Evolutionary conservation across 768 basidiomycete species (phyloP), one percentile per base, ranked within the genome.

Genomic region (Pluteus cervinus): DNA sequence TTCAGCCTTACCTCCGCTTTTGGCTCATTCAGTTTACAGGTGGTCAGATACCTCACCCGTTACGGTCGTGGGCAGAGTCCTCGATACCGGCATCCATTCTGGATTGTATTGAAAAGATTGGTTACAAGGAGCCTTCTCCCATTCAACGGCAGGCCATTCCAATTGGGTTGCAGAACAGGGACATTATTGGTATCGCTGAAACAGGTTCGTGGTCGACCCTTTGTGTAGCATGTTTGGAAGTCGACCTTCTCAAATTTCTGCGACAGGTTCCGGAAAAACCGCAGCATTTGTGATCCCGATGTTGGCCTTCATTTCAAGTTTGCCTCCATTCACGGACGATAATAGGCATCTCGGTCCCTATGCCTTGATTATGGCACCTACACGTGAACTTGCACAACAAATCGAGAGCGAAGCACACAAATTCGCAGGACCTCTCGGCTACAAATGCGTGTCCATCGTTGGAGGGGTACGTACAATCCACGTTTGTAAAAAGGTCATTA

Each of bases 81-180:
- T 62, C 56, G 12, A 97, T 98, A 31, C 93, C 92, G 7, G 61
- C 71, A 43, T 46, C 68, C 9, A 83, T 99, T 31, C 63, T 94
- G 30, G 81, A 81, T 31, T 79, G 90, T 40, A 88, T 99, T 36
- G 91, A 87, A 21, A 67, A 74, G 51, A 84, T 98, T 60, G 96
- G 96, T 0, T 99, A 99, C 69, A 92, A 89, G 52, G 94, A 98
- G 43, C 96, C 96, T 1, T 89, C 86, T 24, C 81, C 96, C 5
- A 99, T 99, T 56, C 96, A 99, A 60, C 75, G 96, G 24, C 96
- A 98, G 57, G 96, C 96, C 6, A 99, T 99, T 44, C 96, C 96
- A n/a, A 97, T 99, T 42, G 96, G 96, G 31, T 61, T 98, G 45
- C 89, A 93, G 55, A 92, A 93, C 53, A 76, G 96, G 35, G 96